Evolutionary conservation across 176 grass and related monocot species (phyloP).

Genomic region (Aegilops sharonensis): DNA sequence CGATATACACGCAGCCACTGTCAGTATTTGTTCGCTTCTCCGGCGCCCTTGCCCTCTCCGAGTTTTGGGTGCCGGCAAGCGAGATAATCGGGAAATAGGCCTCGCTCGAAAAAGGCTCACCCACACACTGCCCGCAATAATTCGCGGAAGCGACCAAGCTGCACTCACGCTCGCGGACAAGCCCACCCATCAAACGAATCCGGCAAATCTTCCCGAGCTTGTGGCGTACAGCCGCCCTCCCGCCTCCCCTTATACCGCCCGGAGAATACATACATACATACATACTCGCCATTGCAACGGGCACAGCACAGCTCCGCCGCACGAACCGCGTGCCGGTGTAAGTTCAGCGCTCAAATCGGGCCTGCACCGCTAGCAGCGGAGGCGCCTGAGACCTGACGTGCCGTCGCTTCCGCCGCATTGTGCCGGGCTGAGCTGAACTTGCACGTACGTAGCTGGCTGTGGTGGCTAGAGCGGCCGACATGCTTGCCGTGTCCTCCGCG

Average conservation of each 20-base stretch:
- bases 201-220: slow-evolving; percentile 64
- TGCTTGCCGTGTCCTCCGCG: slow-evolving; percentile 56
- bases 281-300: slow-evolving; percentile 35
- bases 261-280: slow-evolving; percentile 33
- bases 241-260: slow-evolving; percentile 32
- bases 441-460: neutral
- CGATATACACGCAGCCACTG: slow-evolving; percentile 67
- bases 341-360: neutral
- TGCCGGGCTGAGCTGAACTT: neutral
- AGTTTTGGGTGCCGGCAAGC: neutral
- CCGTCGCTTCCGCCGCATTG: slow-evolving; percentile 16
- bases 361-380: neutral
- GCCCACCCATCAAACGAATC: slow-evolving; percentile 50
- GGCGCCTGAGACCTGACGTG: neutral
- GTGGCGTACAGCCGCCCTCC: slow-evolving; percentile 64
- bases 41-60: slow-evolving; percentile 5
- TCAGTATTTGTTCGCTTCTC: slow-evolving; percentile 52
- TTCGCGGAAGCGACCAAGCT: slow-evolving; percentile 48
- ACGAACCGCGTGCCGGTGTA: neutral
- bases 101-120: slow-evolving; percentile 47
- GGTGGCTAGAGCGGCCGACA: neutral
- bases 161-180: slow-evolving; percentile 47
- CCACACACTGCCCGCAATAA: slow-evolving; percentile 66
- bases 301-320: slow-evolving; percentile 17
- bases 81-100: neutral